Evolutionary conservation across 192 early-diverging fungal genomes (phyloP).

Genomic region (Globomyces pollinis-pini): DNA sequence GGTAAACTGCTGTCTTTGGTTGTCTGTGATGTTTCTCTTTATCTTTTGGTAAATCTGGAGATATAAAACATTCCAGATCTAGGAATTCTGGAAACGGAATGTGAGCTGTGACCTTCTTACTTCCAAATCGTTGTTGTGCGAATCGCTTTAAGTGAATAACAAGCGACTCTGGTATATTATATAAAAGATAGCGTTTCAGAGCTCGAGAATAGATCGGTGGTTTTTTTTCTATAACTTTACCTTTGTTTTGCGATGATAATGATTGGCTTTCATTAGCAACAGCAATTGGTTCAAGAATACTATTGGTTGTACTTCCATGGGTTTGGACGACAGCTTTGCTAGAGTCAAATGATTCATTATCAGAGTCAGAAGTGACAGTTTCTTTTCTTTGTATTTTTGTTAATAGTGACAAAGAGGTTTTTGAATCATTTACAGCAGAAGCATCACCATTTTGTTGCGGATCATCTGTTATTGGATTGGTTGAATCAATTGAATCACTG

Average conservation of each 20-base stretch:
- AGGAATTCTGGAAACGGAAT: constrained; percentile 32
- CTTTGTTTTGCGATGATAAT: neutral
- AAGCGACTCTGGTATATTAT: constrained; percentile 27
- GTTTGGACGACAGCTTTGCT: no score
- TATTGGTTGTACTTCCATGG: no score
- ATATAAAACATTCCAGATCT: constrained; percentile 27
- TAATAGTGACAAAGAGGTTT: no score
- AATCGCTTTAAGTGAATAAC: constrained; percentile 44
- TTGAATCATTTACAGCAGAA: no score
- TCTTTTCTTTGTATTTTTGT: no score
- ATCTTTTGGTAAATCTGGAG: constrained; percentile 18
- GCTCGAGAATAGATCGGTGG: constrained; percentile 16
- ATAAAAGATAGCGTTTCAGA: constrained; percentile 38
- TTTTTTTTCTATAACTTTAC: neutral
- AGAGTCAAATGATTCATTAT: no score
- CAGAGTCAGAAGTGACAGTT: no score
- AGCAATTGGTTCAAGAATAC: no score
- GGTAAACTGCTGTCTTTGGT: constrained; percentile 11
- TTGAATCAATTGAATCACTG: no score
- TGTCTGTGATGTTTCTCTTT: neutral
- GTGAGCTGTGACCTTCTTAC: constrained; percentile 26
- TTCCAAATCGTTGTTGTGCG: constrained; percentile 18
- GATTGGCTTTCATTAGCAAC: no score
- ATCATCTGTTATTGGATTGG: no score
- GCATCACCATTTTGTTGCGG: no score